Conservation (phyloP, 2,329 filamentous ascomycete species). For the Apiospora hydei region DNA sequence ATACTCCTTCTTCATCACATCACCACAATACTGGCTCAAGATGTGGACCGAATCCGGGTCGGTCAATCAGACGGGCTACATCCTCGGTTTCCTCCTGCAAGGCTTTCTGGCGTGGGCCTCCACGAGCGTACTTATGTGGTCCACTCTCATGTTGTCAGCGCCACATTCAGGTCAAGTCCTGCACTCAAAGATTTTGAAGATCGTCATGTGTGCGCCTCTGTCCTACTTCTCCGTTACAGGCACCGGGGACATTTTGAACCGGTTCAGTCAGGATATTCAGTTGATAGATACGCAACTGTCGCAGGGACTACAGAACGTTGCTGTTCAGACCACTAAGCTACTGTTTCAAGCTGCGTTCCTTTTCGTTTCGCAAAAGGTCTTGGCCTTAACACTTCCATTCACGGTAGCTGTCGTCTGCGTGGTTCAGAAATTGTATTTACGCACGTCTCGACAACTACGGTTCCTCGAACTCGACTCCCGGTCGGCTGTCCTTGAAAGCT, state of each 20-base stretch:
- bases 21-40: conserved; percentile 49
- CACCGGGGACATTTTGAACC: conserved; percentile 49
- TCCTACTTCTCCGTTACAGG: conserved; percentile 50
- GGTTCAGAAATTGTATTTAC: conserved; percentile 59
- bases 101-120: conserved; percentile 45
- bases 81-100: conserved; percentile 44
- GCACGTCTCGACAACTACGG: conserved; percentile 63
- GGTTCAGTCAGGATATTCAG: conserved; percentile 54
- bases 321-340: conserved; percentile 43
- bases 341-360: conserved; percentile 54
- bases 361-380: conserved; percentile 51
- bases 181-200: conserved; percentile 43
- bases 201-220: conserved; percentile 39
- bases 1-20: conserved; percentile 42
- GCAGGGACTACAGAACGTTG: too few relatives aligned
- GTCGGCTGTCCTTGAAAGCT: conserved; percentile 51
- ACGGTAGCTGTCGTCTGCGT: conserved; percentile 50
- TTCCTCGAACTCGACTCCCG: conserved; percentile 62
- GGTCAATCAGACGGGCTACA: conserved; percentile 40
- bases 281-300: conserved; percentile 50
- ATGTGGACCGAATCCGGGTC: conserved; percentile 45
- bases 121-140: conserved; percentile 39
- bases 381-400: conserved; percentile 55
- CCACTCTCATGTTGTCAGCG: conserved; percentile 28
- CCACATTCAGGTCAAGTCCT: conserved; percentile 43